A percentile compares a stretch with the other conserved stretches of the same genome.
These are phyloP conservation scores for Salvia splendens DNA, from an alignment of 257 asterid genomes.

Conservation along the genomic window DNA sequence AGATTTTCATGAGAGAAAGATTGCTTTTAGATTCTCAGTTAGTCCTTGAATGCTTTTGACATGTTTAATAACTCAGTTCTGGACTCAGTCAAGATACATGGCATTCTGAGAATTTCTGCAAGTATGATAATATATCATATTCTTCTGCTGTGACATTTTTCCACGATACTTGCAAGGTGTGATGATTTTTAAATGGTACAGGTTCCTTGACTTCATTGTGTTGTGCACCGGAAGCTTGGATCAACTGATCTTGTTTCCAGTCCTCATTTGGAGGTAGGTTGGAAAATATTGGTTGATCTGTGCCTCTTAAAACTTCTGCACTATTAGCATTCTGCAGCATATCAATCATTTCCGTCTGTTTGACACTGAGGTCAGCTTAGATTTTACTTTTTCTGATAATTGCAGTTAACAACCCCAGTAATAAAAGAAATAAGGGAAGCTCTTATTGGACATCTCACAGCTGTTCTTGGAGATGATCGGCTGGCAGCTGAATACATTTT, in stretches of 20 bases:
- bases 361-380: conserved; percentile 10
- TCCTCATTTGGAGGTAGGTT: conserved; percentile 60
- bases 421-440: conserved; percentile 70
- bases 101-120: conserved; percentile 19
- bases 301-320: conserved; percentile 17
- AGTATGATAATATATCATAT: background rate
- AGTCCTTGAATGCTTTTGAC: background rate
- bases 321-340: conserved; percentile 10
- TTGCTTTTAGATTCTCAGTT: background rate
- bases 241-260: conserved; percentile 58
- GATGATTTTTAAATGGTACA: conserved; percentile 34
- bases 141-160: conserved; percentile 8
- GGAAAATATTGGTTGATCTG: conserved; percentile 1
- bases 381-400: conserved; percentile 14
- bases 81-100: background rate
- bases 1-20: background rate
- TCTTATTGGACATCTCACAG: conserved; percentile 65
- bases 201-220: conserved; percentile 92
- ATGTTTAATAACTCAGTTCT: background rate
- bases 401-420: conserved; percentile 54
- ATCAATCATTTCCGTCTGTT: background rate
- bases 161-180: background rate
- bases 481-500: conserved; percentile 83
- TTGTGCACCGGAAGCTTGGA: conserved; percentile 68
- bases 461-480: conserved; percentile 78